Base-by-base conservation (phyloP, 192 early-diverging fungal species). In the Backusella morwellensis region DNA sequence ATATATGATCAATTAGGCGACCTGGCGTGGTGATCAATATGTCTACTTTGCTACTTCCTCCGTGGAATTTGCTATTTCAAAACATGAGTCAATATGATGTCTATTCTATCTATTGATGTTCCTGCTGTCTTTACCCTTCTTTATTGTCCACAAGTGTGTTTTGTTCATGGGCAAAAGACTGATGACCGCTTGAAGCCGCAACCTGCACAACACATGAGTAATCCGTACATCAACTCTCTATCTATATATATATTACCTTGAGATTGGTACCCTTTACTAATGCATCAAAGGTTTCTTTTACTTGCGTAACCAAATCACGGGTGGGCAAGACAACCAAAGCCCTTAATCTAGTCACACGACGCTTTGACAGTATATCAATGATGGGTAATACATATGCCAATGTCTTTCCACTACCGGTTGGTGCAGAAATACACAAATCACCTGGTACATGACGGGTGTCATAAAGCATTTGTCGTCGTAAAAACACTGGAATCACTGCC, bases 381-480 rank as follows among this genome's bases (percentile, higher is more conserved):
- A 99, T 95, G 1, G 98, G 98, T 19, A 99, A 77, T 6, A 96
- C 96, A 87, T 96, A 99, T 0, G 97, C 96, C 42, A 99, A 83
- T 2, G 98, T 99, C 81, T 99, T 99, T 29, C 98, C 98, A 67
- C 92, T 94, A 36, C 98, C 98, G 0, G 98, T 99, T 0, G 97
- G 93, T 21, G 96, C 94, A 9, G 96, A 97, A 17, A 99, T 96
- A 77, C 96, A 97, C 29, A 99, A 77, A 79, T 98, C 97, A 23
- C 95, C 93, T 8, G 94, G 90, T 32, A 89, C 90, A 32, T 90
- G 92, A n/a, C 91, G 88, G 50, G 91, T 87, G 72, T 90, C 88
- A 35, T 90, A 86, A 40, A 91, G 82, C 29, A 87, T 80, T 70
- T 89, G 91, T 17, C 94, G 87, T 29, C 84, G 81, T 35, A 94